Conservation (phyloP, 192 early-diverging fungal species). For the Tieghemiomyces parasiticus region DNA sequence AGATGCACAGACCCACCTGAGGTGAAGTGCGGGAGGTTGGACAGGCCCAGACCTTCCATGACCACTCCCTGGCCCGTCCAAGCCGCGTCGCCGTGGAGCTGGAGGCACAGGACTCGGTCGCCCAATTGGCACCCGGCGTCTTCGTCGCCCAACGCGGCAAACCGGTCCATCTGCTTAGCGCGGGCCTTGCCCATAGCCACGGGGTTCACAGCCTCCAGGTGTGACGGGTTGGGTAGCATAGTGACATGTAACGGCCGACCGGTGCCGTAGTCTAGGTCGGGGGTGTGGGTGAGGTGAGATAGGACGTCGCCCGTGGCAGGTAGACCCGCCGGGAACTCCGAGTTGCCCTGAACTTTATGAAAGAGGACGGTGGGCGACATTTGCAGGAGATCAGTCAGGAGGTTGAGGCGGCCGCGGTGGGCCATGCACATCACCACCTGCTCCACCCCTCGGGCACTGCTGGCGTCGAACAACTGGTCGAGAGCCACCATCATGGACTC, state of each 20-base stretch:
- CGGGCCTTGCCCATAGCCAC: constrained; percentile 92
- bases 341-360: constrained; percentile 86
- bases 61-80: constrained; percentile 84
- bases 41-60: constrained; percentile 89
- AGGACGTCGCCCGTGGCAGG: constrained; percentile 84
- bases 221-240: constrained; percentile 92
- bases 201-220: constrained; percentile 93
- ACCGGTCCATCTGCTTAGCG: constrained; percentile 79
- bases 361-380: constrained; percentile 71
- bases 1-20: constrained; percentile 92
- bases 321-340: constrained; percentile 67
- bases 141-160: constrained; percentile 41
- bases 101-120: constrained; percentile 85
- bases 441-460: constrained; percentile 46
- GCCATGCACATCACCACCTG: constrained; percentile 91
- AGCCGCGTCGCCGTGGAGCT: constrained; percentile 89
- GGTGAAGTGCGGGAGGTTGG: constrained; percentile 89
- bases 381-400: constrained; percentile 76
- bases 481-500: constrained; percentile 91
- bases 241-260: constrained; percentile 59
- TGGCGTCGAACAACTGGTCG: constrained; percentile 65
- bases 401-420: constrained; percentile 88
- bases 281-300: constrained; percentile 74
- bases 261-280: constrained; percentile 55
- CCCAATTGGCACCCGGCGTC: constrained; percentile 67